A percentile compares a stretch with the other conserved stretches of the same genome.
phyloP scores from a whole-genome alignment of 495 filamentous ascomycete species.

The Neurospora pannonica region DNA sequence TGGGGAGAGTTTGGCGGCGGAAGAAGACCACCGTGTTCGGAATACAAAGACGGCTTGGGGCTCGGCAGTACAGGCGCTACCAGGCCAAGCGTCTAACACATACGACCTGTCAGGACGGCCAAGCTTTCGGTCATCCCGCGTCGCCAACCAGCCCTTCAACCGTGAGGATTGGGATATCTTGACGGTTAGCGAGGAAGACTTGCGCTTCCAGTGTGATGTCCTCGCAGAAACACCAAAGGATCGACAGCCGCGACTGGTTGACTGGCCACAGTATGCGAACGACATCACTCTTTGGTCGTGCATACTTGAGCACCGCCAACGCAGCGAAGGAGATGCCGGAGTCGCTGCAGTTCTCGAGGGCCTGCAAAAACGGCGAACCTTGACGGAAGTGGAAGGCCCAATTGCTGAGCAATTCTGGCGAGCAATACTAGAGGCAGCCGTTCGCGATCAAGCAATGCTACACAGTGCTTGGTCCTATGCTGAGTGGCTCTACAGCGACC shows the following conservation, averaged over 20 bases:
- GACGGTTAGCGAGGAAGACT: conserved; percentile 10
- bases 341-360: conserved; percentile 29
- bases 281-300: conserved; percentile 58
- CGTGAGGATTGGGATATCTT: conserved; percentile 17
- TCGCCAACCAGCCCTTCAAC: not conserved
- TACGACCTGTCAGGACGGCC: conserved; percentile 1
- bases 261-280: conserved; percentile 34
- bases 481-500: conserved; percentile 35
- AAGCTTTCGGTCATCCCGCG: not conserved
- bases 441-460: conserved; percentile 34
- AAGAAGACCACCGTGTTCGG: not conserved
- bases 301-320: conserved; percentile 50
- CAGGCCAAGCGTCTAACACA: conserved; percentile 7
- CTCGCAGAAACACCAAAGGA: conserved; percentile 12
- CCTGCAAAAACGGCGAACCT: conserved; percentile 19
- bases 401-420: conserved; percentile 48
- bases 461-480: conserved; percentile 47
- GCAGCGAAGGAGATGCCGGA: conserved; percentile 50
- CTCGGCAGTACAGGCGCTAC: not conserved
- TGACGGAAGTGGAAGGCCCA: conserved; percentile 16
- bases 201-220: conserved; percentile 43
- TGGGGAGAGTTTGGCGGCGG: not conserved
- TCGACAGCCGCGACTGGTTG: conserved; percentile 42
- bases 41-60: not conserved
- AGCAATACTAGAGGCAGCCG: conserved; percentile 39